Base-by-base conservation (phyloP, 2,329 filamentous ascomycete species). In the Colletotrichum sp. region DNA sequence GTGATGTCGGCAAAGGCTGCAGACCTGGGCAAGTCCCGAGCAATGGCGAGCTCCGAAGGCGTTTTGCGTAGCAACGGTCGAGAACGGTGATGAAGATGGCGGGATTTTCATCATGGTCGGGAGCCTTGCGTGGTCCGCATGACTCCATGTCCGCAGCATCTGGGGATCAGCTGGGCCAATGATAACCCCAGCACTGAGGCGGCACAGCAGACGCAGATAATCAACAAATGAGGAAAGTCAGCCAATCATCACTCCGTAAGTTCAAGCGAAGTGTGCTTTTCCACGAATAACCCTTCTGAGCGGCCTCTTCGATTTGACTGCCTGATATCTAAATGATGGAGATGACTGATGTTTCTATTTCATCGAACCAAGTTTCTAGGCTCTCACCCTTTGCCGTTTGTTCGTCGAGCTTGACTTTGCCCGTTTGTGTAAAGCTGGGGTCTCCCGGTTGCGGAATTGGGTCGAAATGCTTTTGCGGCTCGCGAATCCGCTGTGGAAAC, bases 61-160 rank as follows among this genome's bases (percentile, higher is more conserved):
- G 36, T 18, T 2, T 44, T n/a, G 4, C 36, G 1, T 44, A 44
- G 36, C 36, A 44, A 44, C 36, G 5, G 16, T n/a, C 36, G 16
- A 18, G 3, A 44, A 9, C 16, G 16, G 36, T 18, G 36, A n/a
- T 18, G 36, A n/a, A 44, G 36, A 10, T 18, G 36, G 16, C 8
- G 16, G 36, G 36, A n/a, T 18, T n/a, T 44, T 18, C 8, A n/a
- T 44, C 36, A 2, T n/a, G 36, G 8, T 0, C 1, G 36, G 36
- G 36, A 44, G 36, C 36, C 36, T 44, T 44, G 5, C 16, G 16
- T 44, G 3, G 36, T 44, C 36, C 16, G 36, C 16, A 44, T 44
- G 36, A 3, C 36, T 8, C 16, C 36, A 44, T 0, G 36, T 0
- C 36, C 1, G 36, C 36, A 1, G 3, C 1, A 44, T 44, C 36